These are phyloP conservation scores for Diaporthe australafricana DNA, from an alignment of 2,329 filamentous ascomycete genomes.

Conservation along the genomic window DNA sequence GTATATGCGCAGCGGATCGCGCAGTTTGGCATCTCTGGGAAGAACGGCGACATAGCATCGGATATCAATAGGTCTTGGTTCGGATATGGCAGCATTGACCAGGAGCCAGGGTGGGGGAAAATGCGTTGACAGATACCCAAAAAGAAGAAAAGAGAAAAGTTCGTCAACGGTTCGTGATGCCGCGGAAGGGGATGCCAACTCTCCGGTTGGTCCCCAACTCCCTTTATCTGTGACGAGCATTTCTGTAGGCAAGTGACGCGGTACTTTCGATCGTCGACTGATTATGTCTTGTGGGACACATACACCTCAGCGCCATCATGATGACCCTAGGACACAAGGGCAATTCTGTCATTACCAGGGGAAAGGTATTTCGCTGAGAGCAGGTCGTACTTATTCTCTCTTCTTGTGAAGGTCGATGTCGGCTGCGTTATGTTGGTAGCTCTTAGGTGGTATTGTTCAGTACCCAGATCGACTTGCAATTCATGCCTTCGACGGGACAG, in stretches of 20 bases:
- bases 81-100: constrained; percentile 6
- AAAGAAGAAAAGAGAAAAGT: neutral
- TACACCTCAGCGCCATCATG: too few relatives aligned
- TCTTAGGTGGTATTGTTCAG: neutral
- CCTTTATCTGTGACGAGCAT: neutral
- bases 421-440: neutral
- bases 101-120: neutral
- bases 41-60: neutral
- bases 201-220: neutral
- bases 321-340: too few relatives aligned
- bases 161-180: neutral
- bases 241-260: neutral
- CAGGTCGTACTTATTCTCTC: too few relatives aligned
- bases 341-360: too few relatives aligned
- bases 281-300: too few relatives aligned
- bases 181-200: neutral
- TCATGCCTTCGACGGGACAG: neutral
- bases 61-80: neutral
- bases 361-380: too few relatives aligned
- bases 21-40: neutral
- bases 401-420: too few relatives aligned
- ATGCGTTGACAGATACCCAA: constrained; percentile 29
- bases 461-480: neutral
- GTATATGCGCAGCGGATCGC: neutral
- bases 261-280: too few relatives aligned